A percentile compares a stretch with the other conserved stretches of the same genome.
Conservation (phyloP, 257 asterid species). For the Capsicum rhomboideum region DNA sequence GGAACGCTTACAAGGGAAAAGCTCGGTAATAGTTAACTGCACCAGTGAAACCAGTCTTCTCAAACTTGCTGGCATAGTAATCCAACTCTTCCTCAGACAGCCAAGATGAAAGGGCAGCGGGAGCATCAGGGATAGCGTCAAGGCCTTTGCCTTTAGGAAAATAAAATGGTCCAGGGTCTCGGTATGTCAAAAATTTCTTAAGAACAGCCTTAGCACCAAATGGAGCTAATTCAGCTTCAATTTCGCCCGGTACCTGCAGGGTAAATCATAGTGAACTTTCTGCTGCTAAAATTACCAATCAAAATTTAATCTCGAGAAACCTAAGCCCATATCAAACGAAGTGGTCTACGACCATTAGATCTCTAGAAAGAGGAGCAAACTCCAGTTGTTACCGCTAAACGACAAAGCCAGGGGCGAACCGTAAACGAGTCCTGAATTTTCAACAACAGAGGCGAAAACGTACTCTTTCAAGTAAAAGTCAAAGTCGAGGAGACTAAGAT, state of each 20-base stretch:
- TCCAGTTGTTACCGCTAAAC: neutral
- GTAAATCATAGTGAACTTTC: neutral
- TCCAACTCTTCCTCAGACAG: constrained; percentile 31
- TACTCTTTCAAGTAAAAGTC: too few species aligned
- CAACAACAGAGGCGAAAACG: too few species aligned
- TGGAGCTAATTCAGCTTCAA: constrained; percentile 1
- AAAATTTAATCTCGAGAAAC: too few species aligned
- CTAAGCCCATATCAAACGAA: too few species aligned
- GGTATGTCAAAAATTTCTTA: neutral
- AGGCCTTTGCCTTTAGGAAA: neutral
- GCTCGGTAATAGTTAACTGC: constrained; percentile 52
- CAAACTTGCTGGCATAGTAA: constrained; percentile 28
- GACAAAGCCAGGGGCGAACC: neutral
- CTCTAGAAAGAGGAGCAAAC: neutral
- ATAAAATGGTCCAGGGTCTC: neutral
- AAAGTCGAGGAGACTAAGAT: too few species aligned
- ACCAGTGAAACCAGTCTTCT: constrained; percentile 41
- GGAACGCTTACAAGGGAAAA: constrained; percentile 23
- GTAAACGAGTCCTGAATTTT: too few species aligned
- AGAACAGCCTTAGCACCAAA: neutral
- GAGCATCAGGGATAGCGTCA: neutral
- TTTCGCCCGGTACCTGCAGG: neutral
- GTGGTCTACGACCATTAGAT: neutral
- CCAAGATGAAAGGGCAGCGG: constrained; percentile 33
- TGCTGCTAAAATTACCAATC: too few species aligned